phyloP scores from a whole-genome alignment of 2,329 filamentous ascomycete genomes.

The Paracoccidioides lutzii region DNA sequence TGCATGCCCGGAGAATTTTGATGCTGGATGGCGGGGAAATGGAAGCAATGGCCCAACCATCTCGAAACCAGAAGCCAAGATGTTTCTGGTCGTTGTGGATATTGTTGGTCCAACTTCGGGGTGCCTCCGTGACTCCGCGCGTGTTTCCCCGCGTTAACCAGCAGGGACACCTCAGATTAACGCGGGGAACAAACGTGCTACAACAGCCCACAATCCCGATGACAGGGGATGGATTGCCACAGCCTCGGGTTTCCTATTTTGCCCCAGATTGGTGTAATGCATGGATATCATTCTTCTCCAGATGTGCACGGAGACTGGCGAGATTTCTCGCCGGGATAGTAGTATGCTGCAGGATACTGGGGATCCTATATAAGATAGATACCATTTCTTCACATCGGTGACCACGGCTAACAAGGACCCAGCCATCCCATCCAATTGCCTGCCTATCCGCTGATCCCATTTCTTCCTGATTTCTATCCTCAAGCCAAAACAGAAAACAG shows the following conservation, averaged over 20 bases:
- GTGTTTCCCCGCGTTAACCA: not conserved
- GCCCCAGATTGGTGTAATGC: not conserved
- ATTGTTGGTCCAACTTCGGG: not conserved
- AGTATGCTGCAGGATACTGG: no score
- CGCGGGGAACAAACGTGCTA: not conserved
- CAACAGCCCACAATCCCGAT: no score
- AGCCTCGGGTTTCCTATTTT: not conserved
- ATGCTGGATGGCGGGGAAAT: not conserved
- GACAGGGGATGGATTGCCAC: not conserved
- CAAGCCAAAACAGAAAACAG: not conserved
- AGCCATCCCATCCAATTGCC: no score
- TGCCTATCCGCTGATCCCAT: no score
- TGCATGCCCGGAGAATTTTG: not conserved
- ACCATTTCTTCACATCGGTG: no score
- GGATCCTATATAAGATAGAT: no score
- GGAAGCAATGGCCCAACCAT: not conserved
- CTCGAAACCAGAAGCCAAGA: not conserved
- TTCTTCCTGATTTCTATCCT: no score
- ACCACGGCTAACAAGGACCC: no score
- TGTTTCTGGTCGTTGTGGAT: not conserved
- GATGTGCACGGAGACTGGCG: not conserved
- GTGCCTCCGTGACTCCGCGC: not conserved
- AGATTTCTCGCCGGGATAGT: no score
- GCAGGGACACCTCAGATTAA: not conserved
- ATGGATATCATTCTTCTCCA: not conserved